Percentiles rank a stretch among this genome's conserved stretches.
Evolutionary conservation across 352 stramenopile genomes (phyloP).

Genomic region (Phytophthora crassamura): DNA sequence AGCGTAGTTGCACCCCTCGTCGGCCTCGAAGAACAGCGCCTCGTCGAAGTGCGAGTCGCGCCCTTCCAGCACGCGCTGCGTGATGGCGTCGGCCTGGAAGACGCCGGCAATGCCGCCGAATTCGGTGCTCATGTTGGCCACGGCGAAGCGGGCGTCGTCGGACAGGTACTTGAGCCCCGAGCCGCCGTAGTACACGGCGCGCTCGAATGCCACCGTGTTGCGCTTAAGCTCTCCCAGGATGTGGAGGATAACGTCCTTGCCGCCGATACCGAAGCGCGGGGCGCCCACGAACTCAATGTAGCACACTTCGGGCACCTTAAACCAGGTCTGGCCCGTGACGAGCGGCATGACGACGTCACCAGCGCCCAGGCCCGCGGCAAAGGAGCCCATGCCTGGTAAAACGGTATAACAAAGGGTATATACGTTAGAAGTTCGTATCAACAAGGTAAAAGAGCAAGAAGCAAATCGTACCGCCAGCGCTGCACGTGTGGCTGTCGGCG

Average conservation of each 20-base stretch:
- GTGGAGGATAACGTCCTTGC: conserved; percentile 85
- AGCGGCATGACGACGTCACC: conserved; percentile 86
- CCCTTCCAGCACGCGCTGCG: conserved; percentile 57
- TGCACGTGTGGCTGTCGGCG: conserved; percentile 81
- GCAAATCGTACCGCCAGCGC: no score
- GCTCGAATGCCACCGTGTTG: conserved; percentile 85
- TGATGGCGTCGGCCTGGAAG: conserved; percentile 80
- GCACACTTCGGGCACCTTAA: conserved; percentile 81
- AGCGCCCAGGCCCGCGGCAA: conserved; percentile 72
- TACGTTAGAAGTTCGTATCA: no score
- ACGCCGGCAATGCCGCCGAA: conserved; percentile 86
- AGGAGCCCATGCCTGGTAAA: conserved; percentile 83
- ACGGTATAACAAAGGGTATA: no score
- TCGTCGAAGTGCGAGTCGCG: conserved; percentile 74
- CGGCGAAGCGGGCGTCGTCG: conserved; percentile 82
- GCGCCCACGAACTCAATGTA: conserved; percentile 83
- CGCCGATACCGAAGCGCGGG: conserved; percentile 74
- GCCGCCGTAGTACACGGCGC: conserved; percentile 81
- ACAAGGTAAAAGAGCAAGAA: no score
- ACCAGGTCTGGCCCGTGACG: conserved; percentile 86
- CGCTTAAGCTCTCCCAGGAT: conserved; percentile 82
- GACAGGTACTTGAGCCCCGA: conserved; percentile 66
- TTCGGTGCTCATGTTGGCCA: conserved; percentile 87
- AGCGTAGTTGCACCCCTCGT: conserved; percentile 74
- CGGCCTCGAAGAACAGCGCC: conserved; percentile 72